These are phyloP conservation scores for Hymenotorrendiella dingleyae DNA, from an alignment of 2,329 filamentous ascomycete species.

Conservation along the genomic window DNA sequence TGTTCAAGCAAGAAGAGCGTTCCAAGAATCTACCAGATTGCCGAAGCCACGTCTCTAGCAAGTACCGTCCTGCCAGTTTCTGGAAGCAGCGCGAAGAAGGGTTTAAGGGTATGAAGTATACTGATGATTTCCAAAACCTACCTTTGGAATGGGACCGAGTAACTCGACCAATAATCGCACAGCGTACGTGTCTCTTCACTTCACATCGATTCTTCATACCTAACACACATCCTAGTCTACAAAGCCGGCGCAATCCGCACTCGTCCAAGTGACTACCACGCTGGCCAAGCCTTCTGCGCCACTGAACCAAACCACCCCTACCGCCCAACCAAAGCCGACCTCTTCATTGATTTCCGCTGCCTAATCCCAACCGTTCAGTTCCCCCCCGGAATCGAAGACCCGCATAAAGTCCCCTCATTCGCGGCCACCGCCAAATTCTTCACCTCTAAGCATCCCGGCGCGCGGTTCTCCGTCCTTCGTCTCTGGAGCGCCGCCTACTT, in stretches of 20 bases:
- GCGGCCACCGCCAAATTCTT: slow-evolving; percentile 31
- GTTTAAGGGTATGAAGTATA: slow-evolving; percentile 23
- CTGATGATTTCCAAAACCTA: slow-evolving; percentile 26
- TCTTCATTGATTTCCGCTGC: slow-evolving; percentile 39
- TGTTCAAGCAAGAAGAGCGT: slow-evolving; percentile 37
- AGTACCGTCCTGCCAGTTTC: slow-evolving; percentile 32
- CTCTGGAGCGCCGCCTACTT: slow-evolving; percentile 44
- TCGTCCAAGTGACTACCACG: slow-evolving; percentile 24
- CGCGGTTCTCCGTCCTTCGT: slow-evolving; percentile 39
- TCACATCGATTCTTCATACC: not conserved
- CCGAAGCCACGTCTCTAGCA: slow-evolving; percentile 34
- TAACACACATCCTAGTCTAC: slow-evolving; percentile 33
- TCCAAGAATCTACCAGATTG: slow-evolving; percentile 33
- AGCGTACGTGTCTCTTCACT: slow-evolving; percentile 21
- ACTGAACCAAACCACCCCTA: slow-evolving; percentile 34
- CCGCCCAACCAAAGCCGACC: slow-evolving; percentile 31
- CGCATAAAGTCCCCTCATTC: slow-evolving; percentile 31
- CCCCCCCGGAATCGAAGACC: slow-evolving; percentile 29
- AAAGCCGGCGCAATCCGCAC: slow-evolving; percentile 38
- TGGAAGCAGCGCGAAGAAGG: slow-evolving; percentile 32
- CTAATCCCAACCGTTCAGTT: slow-evolving; percentile 20
- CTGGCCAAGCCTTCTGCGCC: slow-evolving; percentile 34
- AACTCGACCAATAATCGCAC: slow-evolving; percentile 37
- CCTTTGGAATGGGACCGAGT: slow-evolving; percentile 37
- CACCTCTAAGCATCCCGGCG: slow-evolving; percentile 18